Conservation (phyloP, 257 asterid species). For the Lycium ferocissimum region DNA sequence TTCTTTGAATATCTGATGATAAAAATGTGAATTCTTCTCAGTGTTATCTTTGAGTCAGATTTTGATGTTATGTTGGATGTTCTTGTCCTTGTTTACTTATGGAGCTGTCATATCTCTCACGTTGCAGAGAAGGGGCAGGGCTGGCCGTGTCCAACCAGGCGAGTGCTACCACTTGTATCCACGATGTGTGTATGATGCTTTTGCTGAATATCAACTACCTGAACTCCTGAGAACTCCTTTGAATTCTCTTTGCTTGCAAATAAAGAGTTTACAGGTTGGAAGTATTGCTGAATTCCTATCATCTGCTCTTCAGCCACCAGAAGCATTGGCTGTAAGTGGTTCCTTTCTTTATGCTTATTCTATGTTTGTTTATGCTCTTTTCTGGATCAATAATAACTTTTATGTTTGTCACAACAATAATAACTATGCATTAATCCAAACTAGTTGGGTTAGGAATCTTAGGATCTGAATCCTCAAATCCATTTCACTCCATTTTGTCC, state of each 20-base stretch:
- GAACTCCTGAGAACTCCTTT: conserved; percentile 95
- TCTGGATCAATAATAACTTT: neutral
- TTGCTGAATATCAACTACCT: conserved; percentile 96
- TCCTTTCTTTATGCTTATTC: conserved; percentile 28
- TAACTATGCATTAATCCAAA: neutral
- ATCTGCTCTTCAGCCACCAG: conserved; percentile 97
- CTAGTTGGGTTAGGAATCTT: neutral
- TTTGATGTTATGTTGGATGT: conserved; percentile 23
- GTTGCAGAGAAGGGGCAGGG: conserved; percentile 97
- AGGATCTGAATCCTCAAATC: neutral
- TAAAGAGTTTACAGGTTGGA: conserved; percentile 87
- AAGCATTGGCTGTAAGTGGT: conserved; percentile 78
- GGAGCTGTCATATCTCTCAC: conserved; percentile 25
- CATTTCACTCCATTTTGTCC: neutral
- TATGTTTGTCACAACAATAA: neutral
- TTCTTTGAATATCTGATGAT: neutral
- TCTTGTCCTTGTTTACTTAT: neutral
- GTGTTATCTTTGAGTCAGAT: conserved; percentile 4
- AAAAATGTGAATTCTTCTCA: conserved; percentile 2
- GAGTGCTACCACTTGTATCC: conserved; percentile 98
- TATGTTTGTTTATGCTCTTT: neutral
- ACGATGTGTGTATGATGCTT: conserved; percentile 91
- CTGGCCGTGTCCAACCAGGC: conserved; percentile 99
- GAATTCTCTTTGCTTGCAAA: conserved; percentile 98
- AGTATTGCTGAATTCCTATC: conserved; percentile 85